Percentiles rank a stretch among this genome's conserved stretches.
phyloP scores from a whole-genome alignment of 1,284 basidiomycete species.

The Cryptococcus sp. region DNA sequence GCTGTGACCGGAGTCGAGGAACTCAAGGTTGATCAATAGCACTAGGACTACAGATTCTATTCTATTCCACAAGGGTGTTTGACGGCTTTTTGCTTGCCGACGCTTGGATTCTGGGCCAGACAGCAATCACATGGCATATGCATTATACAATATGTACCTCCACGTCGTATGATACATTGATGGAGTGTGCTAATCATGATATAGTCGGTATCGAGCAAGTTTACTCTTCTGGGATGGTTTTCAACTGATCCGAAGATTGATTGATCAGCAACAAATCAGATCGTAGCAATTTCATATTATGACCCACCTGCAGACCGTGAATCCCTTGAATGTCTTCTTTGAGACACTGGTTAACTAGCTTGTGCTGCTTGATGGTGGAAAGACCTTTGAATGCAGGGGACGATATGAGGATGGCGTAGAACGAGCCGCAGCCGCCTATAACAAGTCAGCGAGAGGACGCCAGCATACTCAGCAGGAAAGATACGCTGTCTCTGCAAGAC shows the following conservation, averaged over 20 bases:
- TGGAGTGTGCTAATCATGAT: neutral
- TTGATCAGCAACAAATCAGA: conserved; percentile 14
- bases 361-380: conserved; percentile 89
- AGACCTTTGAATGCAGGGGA: conserved; percentile 83
- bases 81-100: no score
- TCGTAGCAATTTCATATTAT: neutral
- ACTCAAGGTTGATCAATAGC: conserved; percentile 16
- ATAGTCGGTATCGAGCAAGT: neutral
- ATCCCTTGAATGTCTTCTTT: conserved; percentile 89
- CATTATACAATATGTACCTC: neutral
- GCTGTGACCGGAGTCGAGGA: conserved; percentile 23
- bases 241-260: conserved; percentile 27
- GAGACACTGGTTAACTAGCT: conserved; percentile 81
- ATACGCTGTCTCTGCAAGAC: neutral
- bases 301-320: conserved; percentile 86
- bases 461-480: conserved; percentile 3
- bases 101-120: neutral
- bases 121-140: neutral
- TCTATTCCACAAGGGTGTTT: no score
- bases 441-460: neutral
- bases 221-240: conserved; percentile 45
- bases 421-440: conserved; percentile 89
- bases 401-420: conserved; percentile 90
- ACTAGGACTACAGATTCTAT: no score
- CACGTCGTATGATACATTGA: neutral